Percentiles rank a stretch among this genome's conserved stretches.
These are phyloP conservation scores for Spinacia oleracea DNA, from an alignment of 179 eudicot genomes.

Conservation along the genomic window DNA sequence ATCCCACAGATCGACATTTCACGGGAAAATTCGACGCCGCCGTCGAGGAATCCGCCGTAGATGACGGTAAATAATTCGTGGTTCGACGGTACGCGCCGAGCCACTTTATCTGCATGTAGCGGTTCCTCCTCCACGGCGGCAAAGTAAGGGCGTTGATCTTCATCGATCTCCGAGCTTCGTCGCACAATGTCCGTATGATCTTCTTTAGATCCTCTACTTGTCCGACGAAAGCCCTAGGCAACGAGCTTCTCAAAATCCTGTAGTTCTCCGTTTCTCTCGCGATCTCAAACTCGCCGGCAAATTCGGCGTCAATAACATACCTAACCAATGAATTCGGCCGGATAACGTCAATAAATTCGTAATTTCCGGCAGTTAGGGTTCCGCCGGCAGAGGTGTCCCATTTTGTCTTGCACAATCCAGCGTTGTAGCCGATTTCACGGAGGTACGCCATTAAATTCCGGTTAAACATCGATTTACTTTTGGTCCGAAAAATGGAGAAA, in stretches of 20 bases:
- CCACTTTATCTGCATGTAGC: conserved; percentile 86
- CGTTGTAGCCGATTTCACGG: conserved; percentile 62
- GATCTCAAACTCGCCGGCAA: conserved; percentile 63
- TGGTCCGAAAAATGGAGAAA: conserved; percentile 28
- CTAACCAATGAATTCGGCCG: conserved; percentile 26
- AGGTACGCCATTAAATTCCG: conserved; percentile 68
- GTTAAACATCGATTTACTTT: conserved; percentile 32
- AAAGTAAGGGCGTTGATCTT: conserved; percentile 57
- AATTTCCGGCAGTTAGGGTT: conserved; percentile 54
- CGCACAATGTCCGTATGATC: conserved; percentile 53
- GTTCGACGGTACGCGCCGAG: conserved; percentile 68
- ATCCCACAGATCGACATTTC: conserved; percentile 71
- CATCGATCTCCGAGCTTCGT: conserved; percentile 65
- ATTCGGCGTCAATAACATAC: conserved; percentile 69
- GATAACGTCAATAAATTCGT: conserved; percentile 79
- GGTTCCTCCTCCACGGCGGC: conserved; percentile 90
- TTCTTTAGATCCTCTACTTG: conserved; percentile 50
- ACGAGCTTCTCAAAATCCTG: conserved; percentile 21
- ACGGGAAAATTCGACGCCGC: conserved; percentile 25
- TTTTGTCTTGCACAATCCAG: conserved; percentile 69
- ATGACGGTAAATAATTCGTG: conserved; percentile 33
- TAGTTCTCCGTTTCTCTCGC: conserved; percentile 59
- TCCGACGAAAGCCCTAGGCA: conserved; percentile 63
- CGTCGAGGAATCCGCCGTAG: conserved; percentile 5
- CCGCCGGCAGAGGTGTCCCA: conserved; percentile 63